phyloP scores from a whole-genome alignment of 257 asterid species.

The Gentiana straminea region DNA sequence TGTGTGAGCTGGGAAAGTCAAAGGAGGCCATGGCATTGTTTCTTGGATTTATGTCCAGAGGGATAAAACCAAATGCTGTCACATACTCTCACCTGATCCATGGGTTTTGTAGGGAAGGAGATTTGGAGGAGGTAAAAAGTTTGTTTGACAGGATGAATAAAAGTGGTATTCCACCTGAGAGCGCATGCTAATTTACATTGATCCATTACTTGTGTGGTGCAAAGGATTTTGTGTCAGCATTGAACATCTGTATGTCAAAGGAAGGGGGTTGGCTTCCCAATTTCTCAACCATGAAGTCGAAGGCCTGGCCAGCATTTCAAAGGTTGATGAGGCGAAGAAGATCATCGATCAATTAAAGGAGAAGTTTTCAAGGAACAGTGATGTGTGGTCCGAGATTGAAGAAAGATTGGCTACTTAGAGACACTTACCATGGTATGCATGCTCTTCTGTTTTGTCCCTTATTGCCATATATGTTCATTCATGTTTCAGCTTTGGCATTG shows the following conservation, averaged over 20 bases:
- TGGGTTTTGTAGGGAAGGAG: constrained; percentile 60
- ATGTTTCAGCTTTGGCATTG: background rate
- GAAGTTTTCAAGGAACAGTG: constrained; percentile 41
- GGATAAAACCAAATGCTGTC: constrained; percentile 40
- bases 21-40: constrained; percentile 69
- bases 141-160: constrained; percentile 20
- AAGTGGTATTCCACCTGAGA: constrained; percentile 32
- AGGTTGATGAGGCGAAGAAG: constrained; percentile 51
- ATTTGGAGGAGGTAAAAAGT: constrained; percentile 47
- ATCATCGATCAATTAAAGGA: constrained; percentile 44
- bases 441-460: too few species aligned
- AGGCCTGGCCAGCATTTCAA: constrained; percentile 50
- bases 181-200: constrained; percentile 53
- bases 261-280: constrained; percentile 55
- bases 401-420: constrained; percentile 45
- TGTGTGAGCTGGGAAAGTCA: constrained; percentile 60
- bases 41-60: constrained; percentile 45
- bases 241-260: constrained; percentile 32
- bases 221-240: constrained; percentile 50
- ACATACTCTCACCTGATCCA: constrained; percentile 47
- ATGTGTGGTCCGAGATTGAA: constrained; percentile 63
- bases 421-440: constrained; percentile 6
- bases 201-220: constrained; percentile 48
- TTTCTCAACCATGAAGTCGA: constrained; percentile 51
- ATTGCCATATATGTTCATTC: too few species aligned